Evolutionary conservation across 1,284 basidiomycete genomes (phyloP).

Genomic region (Pholiota adiposa): DNA sequence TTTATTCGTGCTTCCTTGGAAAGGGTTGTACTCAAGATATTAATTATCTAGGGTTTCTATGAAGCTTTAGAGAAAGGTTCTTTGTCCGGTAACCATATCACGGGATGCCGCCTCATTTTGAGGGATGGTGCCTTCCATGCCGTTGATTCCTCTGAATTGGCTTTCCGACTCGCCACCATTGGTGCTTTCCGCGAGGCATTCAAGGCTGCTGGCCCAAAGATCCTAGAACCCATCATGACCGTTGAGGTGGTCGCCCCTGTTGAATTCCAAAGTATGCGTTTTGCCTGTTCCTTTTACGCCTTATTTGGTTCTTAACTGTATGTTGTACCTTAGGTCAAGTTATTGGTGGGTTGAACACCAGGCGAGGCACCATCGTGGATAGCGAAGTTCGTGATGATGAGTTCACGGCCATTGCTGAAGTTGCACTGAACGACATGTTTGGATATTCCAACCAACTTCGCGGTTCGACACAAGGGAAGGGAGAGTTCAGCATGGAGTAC

Average conservation of each 20-base stretch:
- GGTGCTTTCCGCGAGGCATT: constrained; percentile 95
- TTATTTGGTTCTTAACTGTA: not conserved
- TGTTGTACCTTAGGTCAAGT: constrained; percentile 61
- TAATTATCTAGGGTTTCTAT: constrained; percentile 78
- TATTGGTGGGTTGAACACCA: constrained; percentile 93
- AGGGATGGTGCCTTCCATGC: constrained; percentile 93
- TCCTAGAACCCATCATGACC: constrained; percentile 98
- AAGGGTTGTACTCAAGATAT: not conserved
- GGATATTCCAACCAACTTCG: constrained; percentile 93
- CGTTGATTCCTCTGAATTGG: constrained; percentile 98
- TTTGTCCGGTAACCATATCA: constrained; percentile 89
- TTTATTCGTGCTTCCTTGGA: not conserved
- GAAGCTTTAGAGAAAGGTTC: constrained; percentile 94
- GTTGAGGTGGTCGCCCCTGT: constrained; percentile 96
- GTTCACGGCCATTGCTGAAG: constrained; percentile 91
- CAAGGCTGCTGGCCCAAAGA: constrained; percentile 76
- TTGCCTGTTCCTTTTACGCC: not conserved
- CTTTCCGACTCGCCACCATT: constrained; percentile 90
- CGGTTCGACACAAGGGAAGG: constrained; percentile 96
- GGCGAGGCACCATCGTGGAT: constrained; percentile 94
- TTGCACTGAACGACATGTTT: constrained; percentile 98
- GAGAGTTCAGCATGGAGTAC: constrained; percentile 97
- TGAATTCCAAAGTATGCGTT: constrained; percentile 94
- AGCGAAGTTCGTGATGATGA: constrained; percentile 98
- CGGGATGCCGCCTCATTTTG: constrained; percentile 87